Percentiles rank a stretch among this genome's conserved stretches.
phyloP scores from a whole-genome alignment of 2,329 filamentous ascomycete species.

The Alternaria gaisen region DNA sequence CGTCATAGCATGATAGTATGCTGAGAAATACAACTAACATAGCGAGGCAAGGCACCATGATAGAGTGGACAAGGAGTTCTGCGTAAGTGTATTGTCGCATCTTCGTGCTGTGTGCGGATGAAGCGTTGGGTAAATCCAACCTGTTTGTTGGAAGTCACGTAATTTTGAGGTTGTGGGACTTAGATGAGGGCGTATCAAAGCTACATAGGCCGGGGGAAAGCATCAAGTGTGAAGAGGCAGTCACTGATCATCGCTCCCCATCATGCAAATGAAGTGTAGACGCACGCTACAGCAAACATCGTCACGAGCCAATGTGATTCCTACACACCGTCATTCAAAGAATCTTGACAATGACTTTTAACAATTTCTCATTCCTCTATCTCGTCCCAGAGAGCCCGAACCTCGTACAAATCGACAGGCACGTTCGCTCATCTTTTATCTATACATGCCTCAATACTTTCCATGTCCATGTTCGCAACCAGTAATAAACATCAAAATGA shows the following conservation, averaged over 20 bases:
- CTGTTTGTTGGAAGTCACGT: neutral
- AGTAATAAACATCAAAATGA: constrained; percentile 22
- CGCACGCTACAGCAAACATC: neutral
- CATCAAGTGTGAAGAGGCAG: neutral
- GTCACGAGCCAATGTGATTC: neutral
- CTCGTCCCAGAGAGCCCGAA: constrained; percentile 8
- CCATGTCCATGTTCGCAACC: neutral
- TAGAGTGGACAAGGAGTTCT: neutral
- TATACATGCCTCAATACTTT: constrained; percentile 16
- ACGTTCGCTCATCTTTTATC: constrained; percentile 15
- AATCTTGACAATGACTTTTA: neutral
- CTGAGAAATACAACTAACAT: neutral
- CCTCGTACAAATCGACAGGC: neutral
- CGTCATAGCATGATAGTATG: neutral
- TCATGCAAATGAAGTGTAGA: neutral
- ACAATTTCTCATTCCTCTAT: constrained; percentile 18
- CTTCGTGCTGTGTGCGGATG: neutral
- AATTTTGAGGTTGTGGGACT: neutral
- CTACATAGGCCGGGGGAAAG: neutral
- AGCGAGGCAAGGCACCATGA: neutral
- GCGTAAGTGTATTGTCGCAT: neutral
- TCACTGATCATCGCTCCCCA: neutral
- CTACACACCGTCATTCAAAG: neutral
- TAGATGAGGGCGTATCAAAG: neutral
- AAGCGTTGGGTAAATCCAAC: neutral